Evolutionary conservation across 2,329 filamentous ascomycete genomes (phyloP), one percentile per base, ranked within the genome.

Genomic region (Colletotrichum coccodes): DNA sequence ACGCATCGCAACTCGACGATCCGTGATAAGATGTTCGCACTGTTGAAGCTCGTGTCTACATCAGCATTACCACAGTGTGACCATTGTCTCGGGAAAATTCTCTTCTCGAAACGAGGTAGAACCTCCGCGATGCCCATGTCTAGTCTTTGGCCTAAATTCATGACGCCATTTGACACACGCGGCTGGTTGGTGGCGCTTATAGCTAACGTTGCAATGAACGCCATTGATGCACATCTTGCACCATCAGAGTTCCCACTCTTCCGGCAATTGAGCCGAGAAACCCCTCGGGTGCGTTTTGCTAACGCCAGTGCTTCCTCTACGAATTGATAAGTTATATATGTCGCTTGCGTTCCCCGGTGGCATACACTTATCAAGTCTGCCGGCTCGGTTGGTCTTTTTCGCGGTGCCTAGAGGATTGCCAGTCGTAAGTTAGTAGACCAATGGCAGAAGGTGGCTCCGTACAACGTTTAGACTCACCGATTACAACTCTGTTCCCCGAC

Each of bases 181-280:
- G 21, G 46, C 30, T 62, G 63, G 58, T 66, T 66, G 63, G 63
- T 61, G 63, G 40, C 57, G 63, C 63, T 66, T 56, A 40, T 50
- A 28, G 16, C n/a, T 6, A 66, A 18, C 57, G 57, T 42, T 36
- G 50, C 34, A 44, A 34, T 3, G 28, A 49, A 62, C 63, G 63
- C 63, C 63, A 66, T 66, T 18, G 18, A 44, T 56, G 57, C 57
- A 38, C 30, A 36, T 62, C 18, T 66, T 62, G 63, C 63, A 62
- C 57, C 63, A 66, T 62, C 49, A 23, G 6, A 1, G 54, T 26
- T 30, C 18, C 63, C 57, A 66, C 58, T 42, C 4, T 65, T 62
- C 52, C 64, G 59, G 64, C 52, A 56, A 44, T 9, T 42, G 21
- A 44, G 42, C 64, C 52, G 64, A 36, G 38, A 56, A 40, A 66